A percentile compares a stretch with the other conserved stretches of the same genome.
phyloP scores from a whole-genome alignment of 1,284 basidiomycete genomes.

The Malassezia psittaci region DNA sequence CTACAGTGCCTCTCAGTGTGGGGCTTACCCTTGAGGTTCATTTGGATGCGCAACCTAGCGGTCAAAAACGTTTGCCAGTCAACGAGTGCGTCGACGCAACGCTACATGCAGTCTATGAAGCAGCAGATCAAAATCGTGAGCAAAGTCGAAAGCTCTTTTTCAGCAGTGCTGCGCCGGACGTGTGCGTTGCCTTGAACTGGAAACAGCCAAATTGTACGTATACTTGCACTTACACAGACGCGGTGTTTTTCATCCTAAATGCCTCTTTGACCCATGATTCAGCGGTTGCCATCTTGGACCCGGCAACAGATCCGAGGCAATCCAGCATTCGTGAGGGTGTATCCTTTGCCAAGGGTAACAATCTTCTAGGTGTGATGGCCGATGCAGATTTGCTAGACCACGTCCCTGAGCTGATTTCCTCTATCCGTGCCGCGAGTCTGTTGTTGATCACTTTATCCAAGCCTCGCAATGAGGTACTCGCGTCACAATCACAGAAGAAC shows the following conservation, averaged over 20 bases:
- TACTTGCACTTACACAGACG: constrained; percentile 57
- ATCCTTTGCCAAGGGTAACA: constrained; percentile 86
- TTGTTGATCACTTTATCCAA: constrained; percentile 38
- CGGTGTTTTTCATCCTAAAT: constrained; percentile 83
- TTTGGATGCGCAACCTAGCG: constrained; percentile 1
- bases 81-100: constrained; percentile 45
- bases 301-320: constrained; percentile 54
- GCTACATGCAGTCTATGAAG: constrained; percentile 43
- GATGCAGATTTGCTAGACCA: constrained; percentile 66
- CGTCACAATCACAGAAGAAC: background rate
- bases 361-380: constrained; percentile 81
- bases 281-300: constrained; percentile 47
- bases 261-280: constrained; percentile 44
- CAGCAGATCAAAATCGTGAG: constrained; percentile 28
- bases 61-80: constrained; percentile 35
- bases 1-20: constrained; percentile 16
- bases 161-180: constrained; percentile 36
- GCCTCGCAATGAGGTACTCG: constrained; percentile 2
- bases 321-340: constrained; percentile 77
- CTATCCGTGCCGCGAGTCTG: constrained; percentile 39
- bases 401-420: constrained; percentile 36
- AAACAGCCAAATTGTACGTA: constrained; percentile 80
- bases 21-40: constrained; percentile 40
- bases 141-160: constrained; percentile 43
- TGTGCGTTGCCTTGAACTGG: constrained; percentile 74